Evolutionary conservation across 2,329 filamentous ascomycete genomes (phyloP).

Genomic region (Teratosphaeria gauchensis): DNA sequence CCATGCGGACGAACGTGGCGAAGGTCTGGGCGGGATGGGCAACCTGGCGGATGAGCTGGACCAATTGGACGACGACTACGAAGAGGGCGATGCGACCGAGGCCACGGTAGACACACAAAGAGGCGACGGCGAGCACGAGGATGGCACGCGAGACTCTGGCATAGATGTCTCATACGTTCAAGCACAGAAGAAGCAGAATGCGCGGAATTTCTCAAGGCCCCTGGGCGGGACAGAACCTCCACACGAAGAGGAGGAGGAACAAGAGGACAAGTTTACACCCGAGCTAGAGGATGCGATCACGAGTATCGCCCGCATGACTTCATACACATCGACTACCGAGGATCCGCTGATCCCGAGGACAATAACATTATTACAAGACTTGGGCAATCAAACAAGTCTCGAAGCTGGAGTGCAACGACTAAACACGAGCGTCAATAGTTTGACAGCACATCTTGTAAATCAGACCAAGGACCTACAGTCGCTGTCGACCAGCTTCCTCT

Average conservation of each 20-base stretch:
- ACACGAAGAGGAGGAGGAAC: constrained; percentile 11
- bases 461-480: constrained; percentile 68
- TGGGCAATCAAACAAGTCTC: constrained; percentile 25
- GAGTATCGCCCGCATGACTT: constrained; percentile 24
- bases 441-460: constrained; percentile 64
- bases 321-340: constrained; percentile 18
- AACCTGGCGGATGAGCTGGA: constrained; percentile 75
- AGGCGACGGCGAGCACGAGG: constrained; percentile 21
- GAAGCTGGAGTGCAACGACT: constrained; percentile 25
- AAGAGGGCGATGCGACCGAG: constrained; percentile 18
- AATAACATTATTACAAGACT: constrained; percentile 23
- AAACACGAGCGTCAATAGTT: constrained; percentile 27
- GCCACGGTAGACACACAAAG: constrained; percentile 8
- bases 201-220: constrained; percentile 25
- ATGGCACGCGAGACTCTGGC: constrained; percentile 36
- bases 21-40: constrained; percentile 41
- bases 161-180: constrained; percentile 31
- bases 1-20: constrained; percentile 22
- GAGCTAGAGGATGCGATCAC: constrained; percentile 28
- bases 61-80: constrained; percentile 21
- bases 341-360: constrained; percentile 25
- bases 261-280: constrained; percentile 46
- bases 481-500: constrained; percentile 52
- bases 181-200: constrained; percentile 12
- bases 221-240: constrained; percentile 14